Conservation (phyloP, 208 protist species). For the Acanthamoeba culbertsoni region DNA sequence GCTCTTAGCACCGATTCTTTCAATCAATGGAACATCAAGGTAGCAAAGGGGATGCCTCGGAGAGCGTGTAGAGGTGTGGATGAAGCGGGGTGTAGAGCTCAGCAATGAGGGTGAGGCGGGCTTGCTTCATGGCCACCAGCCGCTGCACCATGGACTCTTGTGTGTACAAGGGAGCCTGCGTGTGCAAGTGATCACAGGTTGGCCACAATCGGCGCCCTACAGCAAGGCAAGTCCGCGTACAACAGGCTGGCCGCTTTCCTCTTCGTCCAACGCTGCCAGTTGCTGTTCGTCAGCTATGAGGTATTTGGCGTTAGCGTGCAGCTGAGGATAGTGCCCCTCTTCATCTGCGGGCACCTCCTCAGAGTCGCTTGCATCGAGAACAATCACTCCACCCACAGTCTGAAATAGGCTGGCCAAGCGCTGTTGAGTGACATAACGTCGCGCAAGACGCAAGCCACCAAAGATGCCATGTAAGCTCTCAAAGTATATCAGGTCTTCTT, state of each 20-base stretch:
- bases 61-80: slow-evolving; percentile 10
- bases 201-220: not conserved
- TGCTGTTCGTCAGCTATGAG: not conserved
- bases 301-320: not conserved
- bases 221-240: not conserved
- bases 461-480: not conserved
- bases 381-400: not conserved
- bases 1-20: too few relatives aligned
- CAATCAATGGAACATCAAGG: too few relatives aligned
- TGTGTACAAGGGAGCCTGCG: not conserved
- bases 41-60: too few relatives aligned
- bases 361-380: not conserved
- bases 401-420: not conserved
- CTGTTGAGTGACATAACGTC: not conserved
- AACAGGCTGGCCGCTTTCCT: not conserved
- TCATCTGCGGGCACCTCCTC: not conserved
- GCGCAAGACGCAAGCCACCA: not conserved
- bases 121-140: not conserved
- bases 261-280: not conserved
- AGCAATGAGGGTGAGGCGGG: not conserved
- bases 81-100: slow-evolving; percentile 26
- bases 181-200: not conserved
- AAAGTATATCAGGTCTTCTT: not conserved
- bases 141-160: not conserved
- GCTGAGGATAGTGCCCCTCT: not conserved